Evolutionary conservation across 2,329 filamentous ascomycete genomes (phyloP).

Genomic region (Metarhizium rileyi): DNA sequence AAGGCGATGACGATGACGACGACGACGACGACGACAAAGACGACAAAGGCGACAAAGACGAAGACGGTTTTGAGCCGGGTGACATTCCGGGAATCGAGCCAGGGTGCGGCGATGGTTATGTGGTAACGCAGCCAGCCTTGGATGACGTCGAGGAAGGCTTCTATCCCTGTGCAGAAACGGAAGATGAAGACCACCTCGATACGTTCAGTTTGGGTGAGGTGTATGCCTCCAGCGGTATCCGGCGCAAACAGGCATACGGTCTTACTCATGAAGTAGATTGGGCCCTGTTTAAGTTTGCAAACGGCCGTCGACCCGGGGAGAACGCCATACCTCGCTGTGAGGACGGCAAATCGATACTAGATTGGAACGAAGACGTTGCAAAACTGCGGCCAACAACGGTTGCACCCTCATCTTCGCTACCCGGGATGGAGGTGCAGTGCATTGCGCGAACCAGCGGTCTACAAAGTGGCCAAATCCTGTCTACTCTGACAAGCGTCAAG

Average conservation of each 20-base stretch:
- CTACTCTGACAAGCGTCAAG: conserved; percentile 73
- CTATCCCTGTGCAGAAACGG: conserved; percentile 60
- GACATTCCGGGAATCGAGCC: conserved; percentile 72
- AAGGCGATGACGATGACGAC: conserved; percentile 44
- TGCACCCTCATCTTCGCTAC: conserved; percentile 50
- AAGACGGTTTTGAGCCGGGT: conserved; percentile 50
- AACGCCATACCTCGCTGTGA: conserved; percentile 53
- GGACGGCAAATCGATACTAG: conserved; percentile 5
- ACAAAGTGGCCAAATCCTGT: conserved; percentile 67
- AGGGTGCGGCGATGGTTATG: conserved; percentile 65
- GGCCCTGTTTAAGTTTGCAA: conserved; percentile 76
- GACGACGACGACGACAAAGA: conserved; percentile 43
- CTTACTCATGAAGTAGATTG: conserved; percentile 90
- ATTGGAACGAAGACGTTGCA: conserved; percentile 21
- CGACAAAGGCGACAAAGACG: conserved; percentile 46
- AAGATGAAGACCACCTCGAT: conserved; percentile 74
- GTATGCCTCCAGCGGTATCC: conserved; percentile 83
- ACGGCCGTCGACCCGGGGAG: conserved; percentile 57
- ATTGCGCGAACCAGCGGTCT: conserved; percentile 80
- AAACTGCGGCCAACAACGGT: conserved; percentile 46
- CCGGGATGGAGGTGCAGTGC: conserved; percentile 74
- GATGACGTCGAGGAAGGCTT: conserved; percentile 80
- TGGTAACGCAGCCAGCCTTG: conserved; percentile 84
- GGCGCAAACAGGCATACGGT: conserved; percentile 60
- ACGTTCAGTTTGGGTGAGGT: conserved; percentile 74